Evolutionary conservation across 1,139 yeast species (phyloP).

Genomic region (Geotrichum phurueaensis): DNA sequence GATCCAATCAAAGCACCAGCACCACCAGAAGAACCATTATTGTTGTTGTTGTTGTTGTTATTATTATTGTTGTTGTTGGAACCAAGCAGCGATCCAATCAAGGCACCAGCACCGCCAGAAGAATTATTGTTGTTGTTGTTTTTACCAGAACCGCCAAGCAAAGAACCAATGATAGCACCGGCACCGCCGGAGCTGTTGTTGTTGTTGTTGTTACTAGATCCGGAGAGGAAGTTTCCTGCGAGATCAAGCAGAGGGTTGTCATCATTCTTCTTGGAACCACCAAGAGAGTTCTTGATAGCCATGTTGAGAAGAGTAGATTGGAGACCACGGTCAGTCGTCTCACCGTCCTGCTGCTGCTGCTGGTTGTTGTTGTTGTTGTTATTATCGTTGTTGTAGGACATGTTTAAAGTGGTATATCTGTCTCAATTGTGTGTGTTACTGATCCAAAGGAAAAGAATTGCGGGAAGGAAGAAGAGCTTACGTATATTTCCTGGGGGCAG

Average conservation of each 20-base stretch:
- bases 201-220: background rate
- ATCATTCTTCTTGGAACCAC: slow-evolving; percentile 5
- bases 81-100: slow-evolving; percentile 13
- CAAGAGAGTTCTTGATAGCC: slow-evolving; percentile 10
- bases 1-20: slow-evolving; percentile 13
- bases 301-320: slow-evolving; percentile 9
- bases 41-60: background rate
- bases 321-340: slow-evolving; percentile 10
- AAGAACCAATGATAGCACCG: slow-evolving; percentile 6
- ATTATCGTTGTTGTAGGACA: background rate
- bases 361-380: background rate
- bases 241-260: background rate
- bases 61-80: background rate
- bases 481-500: background rate
- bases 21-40: slow-evolving; percentile 5
- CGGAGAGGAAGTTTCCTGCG: background rate
- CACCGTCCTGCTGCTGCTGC: background rate
- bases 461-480: background rate
- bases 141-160: slow-evolving; percentile 3
- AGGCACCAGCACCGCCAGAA: slow-evolving; percentile 8
- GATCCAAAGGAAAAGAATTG: background rate
- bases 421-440: background rate
- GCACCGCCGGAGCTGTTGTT: background rate
- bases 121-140: background rate
- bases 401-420: background rate